A percentile compares a stretch with the other conserved stretches of the same genome.
Conservation (phyloP, 345 rosid species). For the Pelargonium nanum region DNA sequence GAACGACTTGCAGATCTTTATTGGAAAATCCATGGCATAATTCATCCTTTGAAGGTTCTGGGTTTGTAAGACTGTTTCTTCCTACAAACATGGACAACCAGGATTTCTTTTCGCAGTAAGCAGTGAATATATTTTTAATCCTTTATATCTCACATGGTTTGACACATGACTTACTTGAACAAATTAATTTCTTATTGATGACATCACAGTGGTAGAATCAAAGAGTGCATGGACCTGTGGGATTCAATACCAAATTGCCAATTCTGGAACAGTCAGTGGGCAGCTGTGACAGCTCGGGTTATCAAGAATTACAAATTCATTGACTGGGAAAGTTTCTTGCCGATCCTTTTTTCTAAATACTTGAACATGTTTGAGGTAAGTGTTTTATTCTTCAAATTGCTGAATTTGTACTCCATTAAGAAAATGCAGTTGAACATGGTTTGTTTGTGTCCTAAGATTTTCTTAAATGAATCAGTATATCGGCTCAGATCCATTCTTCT, state of each 20-base stretch:
- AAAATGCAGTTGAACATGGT: background rate
- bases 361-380: slow-evolving; percentile 97
- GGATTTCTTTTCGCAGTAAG: slow-evolving; percentile 85
- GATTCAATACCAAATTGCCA: slow-evolving; percentile 91
- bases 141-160: slow-evolving; percentile 8
- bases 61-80: slow-evolving; percentile 85
- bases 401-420: background rate
- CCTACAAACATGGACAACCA: slow-evolving; percentile 80
- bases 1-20: slow-evolving; percentile 45
- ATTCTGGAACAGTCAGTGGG: slow-evolving; percentile 98
- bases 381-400: slow-evolving; percentile 10
- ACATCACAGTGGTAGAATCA: slow-evolving; percentile 65
- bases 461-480: background rate
- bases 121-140: slow-evolving; percentile 5
- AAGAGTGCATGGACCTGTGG: slow-evolving; percentile 64
- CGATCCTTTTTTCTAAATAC: slow-evolving; percentile 64
- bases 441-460: background rate
- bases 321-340: slow-evolving; percentile 74
- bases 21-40: slow-evolving; percentile 99
- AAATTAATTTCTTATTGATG: slow-evolving; percentile 16
- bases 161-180: slow-evolving; percentile 1
- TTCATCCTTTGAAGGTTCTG: slow-evolving; percentile 92
- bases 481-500: background rate
- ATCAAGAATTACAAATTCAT: slow-evolving; percentile 64
- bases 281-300: slow-evolving; percentile 76